Evolutionary conservation across 306 rosid species (phyloP), one percentile per base, ranked within the genome.

Genomic region (Begonia fuchsioides): DNA sequence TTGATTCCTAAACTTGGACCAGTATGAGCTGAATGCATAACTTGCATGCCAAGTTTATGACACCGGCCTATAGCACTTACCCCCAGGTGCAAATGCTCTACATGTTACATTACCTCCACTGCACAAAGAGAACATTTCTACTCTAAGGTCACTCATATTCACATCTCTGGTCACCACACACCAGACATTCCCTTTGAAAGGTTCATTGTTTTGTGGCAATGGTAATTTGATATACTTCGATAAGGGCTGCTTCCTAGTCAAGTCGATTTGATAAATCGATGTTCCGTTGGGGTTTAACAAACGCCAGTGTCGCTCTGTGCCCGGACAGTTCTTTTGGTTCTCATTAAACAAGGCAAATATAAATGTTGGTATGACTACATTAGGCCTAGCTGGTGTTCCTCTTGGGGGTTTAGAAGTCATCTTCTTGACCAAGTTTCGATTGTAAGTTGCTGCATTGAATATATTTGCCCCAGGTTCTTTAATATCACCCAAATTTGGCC

Each of bases 301-400:
- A 6, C 96, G 94, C 88, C 94, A 83, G 40, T 87, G 87, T 38
- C 86, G 35, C 64, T 87, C 94, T n/a, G 70, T 78, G 32, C 74
- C 88, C 0, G 65, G 63, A 0, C 94, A 94, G 0, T 38, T 49
- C 57, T 87, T 87, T 13, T 60, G 77, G 59, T 87, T 73, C 68
- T 87, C 94, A 38, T 87, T 67, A 39, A 64, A 83, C 54, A 88
- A 56, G 9, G 94, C 49, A 44, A 83, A 88, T 58, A 88, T 51
- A 72, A 83, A 83, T 17, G 86, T 70, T 0, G 93, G 88, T 17
- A 88, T 72, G 3, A 20, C 61, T 0, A 78, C 66, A 3, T 76
- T 72, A 0, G 94, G 93, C 44, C 86, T 59, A 1, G 67, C 74
- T 2, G 93, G 96, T 8, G 93, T 88, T 20, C 93, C 96, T 2